A percentile compares a stretch with the other conserved stretches of the same genome.
Evolutionary conservation across 140 eudicot species (phyloP).

Genomic region (Anethum foeniculum): DNA sequence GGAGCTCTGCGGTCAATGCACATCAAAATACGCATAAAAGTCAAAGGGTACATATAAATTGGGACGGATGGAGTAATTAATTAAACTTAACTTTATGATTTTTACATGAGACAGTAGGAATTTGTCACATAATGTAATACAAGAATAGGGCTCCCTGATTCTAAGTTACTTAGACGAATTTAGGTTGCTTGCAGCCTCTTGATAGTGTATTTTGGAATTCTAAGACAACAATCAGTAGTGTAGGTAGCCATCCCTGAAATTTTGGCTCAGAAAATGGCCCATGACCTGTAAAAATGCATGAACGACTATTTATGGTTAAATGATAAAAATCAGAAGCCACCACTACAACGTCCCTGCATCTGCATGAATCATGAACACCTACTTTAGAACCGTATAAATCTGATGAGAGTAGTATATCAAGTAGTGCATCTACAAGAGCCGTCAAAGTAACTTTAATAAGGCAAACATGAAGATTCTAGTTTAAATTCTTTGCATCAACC

Average conservation of each 20-base stretch:
- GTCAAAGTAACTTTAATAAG: conserved; percentile 73
- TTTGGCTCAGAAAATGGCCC: conserved; percentile 73
- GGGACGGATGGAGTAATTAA: too few species aligned
- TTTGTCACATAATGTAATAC: too few species aligned
- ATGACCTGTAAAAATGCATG: conserved; percentile 67
- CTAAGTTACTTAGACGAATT: conserved; percentile 63
- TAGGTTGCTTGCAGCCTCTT: conserved; percentile 44
- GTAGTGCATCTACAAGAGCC: conserved; percentile 48
- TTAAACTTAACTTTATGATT: too few species aligned
- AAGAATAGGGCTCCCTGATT: too few species aligned
- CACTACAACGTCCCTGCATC: conserved; percentile 31
- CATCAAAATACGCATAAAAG: too few species aligned
- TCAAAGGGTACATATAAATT: too few species aligned
- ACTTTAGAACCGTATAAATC: conserved; percentile 19
- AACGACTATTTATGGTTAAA: conserved; percentile 58
- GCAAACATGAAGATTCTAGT: conserved; percentile 35
- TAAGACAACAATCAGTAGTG: conserved; percentile 46
- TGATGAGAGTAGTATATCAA: conserved; percentile 38
- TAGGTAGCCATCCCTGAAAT: conserved; percentile 88
- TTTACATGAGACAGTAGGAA: too few species aligned
- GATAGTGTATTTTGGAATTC: conserved; percentile 30
- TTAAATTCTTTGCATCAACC: conserved; percentile 39
- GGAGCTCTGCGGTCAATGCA: too few species aligned
- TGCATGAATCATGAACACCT: conserved; percentile 24
- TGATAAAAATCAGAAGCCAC: not conserved